phyloP scores from a whole-genome alignment of 257 asterid genomes.

The Cordia subcordata region DNA sequence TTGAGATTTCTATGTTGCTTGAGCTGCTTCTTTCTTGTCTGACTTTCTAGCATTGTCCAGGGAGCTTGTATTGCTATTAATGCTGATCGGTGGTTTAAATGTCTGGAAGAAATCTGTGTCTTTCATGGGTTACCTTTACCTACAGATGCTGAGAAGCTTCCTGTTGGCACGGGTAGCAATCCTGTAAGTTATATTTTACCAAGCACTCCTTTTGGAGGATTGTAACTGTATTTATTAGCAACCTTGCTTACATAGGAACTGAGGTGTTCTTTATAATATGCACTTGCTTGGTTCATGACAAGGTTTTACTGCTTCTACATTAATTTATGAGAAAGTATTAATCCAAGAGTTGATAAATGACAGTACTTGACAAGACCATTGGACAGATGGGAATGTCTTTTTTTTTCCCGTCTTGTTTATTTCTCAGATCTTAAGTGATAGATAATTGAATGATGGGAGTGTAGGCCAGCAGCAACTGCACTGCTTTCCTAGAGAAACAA shows the following conservation, averaged over 20 bases:
- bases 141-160: slow-evolving; percentile 77
- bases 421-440: too few relatives aligned
- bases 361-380: too few relatives aligned
- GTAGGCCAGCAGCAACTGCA: too few relatives aligned
- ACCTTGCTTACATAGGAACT: neutral
- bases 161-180: slow-evolving; percentile 97
- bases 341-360: too few relatives aligned
- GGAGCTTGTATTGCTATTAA: slow-evolving; percentile 91
- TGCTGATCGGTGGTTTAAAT: slow-evolving; percentile 78
- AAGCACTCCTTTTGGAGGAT: neutral
- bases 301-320: neutral
- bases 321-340: too few relatives aligned
- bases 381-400: too few relatives aligned
- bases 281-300: neutral
- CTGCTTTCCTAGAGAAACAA: too few relatives aligned
- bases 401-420: too few relatives aligned
- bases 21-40: slow-evolving; percentile 16
- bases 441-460: too few relatives aligned
- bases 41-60: slow-evolving; percentile 38
- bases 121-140: slow-evolving; percentile 66
- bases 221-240: neutral
- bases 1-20: slow-evolving; percentile 8
- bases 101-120: slow-evolving; percentile 57
- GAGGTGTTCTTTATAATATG: neutral
- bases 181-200: slow-evolving; percentile 60